These are phyloP conservation scores for Ceratocystis smalleyi DNA, from an alignment of 2,329 filamentous ascomycete genomes.

Conservation along the genomic window DNA sequence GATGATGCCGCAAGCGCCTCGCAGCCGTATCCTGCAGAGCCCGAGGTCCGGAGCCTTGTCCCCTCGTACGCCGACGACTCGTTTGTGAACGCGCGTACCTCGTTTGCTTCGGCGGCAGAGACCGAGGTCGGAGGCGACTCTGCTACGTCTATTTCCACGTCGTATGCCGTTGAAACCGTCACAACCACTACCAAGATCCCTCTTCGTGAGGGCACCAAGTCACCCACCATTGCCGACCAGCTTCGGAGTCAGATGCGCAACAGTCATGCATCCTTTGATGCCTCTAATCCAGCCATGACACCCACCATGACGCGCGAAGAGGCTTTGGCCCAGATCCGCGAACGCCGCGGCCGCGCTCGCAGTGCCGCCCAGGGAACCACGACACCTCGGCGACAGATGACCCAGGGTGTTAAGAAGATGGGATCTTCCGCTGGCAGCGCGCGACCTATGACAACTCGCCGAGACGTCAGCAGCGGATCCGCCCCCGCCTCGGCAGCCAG, in stretches of 20 bases:
- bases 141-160: neutral
- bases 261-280: conserved; percentile 32
- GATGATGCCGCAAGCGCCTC: conserved; percentile 13
- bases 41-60: conserved; percentile 20
- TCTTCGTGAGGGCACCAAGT: conserved; percentile 30
- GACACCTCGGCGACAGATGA: conserved; percentile 24
- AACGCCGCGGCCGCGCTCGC: conserved; percentile 53
- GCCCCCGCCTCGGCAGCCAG: neutral
- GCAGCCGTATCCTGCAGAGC: conserved; percentile 16
- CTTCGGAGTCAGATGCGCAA: conserved; percentile 8
- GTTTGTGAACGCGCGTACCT: conserved; percentile 25
- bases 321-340: conserved; percentile 58
- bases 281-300: conserved; percentile 42
- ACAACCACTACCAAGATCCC: conserved; percentile 38
- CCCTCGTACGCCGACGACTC: conserved; percentile 23
- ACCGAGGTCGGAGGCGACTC: neutral
- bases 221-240: conserved; percentile 15
- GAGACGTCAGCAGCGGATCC: conserved; percentile 1
- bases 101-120: conserved; percentile 23
- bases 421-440: conserved; percentile 5
- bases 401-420: conserved; percentile 5
- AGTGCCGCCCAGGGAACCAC: conserved; percentile 48
- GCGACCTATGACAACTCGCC: conserved; percentile 2
- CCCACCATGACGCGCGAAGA: conserved; percentile 57
- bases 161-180: conserved; percentile 28